Base-by-base conservation (phyloP, 1,139 yeast species). In the Taphrina confusa region DNA sequence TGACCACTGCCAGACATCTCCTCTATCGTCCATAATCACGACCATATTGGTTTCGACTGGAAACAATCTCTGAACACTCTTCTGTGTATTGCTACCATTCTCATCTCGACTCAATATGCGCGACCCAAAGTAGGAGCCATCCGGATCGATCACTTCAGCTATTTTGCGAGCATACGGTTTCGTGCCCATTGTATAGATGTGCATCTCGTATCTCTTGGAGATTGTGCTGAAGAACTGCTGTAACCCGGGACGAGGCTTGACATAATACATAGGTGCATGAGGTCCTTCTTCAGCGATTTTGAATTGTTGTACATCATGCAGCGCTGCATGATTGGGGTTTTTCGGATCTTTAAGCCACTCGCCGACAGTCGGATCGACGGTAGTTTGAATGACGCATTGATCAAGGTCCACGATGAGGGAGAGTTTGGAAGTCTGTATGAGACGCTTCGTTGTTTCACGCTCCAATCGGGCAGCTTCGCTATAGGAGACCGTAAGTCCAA, bases 1-100 rank as follows among this genome's bases (percentile, higher is more conserved):
- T 66, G 90, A 88, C 98, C 98, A 92, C 70, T 87, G 89, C 99
- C 99, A 92, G 9, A 92, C 98, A 72, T 92, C 99, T 3, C 97
- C 98, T 71, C 99, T 81, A 71, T 92, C 99, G 72, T 92, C 99
- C 63, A 92, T 92, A 49, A 92, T 85, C 1, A 89, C 95, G 47
- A 92, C 98, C 96, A 92, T 87, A 14, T 95, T 85, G 37, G 95
- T 95, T 65, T 92, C 96, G 2, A 92, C 95, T 0, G 98, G 99
- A 70, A 94, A 94, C 57, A 94, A 76, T 64, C 98, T 77, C 68
- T 87, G 85, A 64, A 94, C 76, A 47, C 92, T 88, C 70, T 94
- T 94, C 67, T 88, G 96, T 2, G 95, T 85, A 65, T 91, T 75
- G 6, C 92, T 87, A 0, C 97, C 98, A 72, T 95, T 87, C 71